Evolutionary conservation across 1,284 basidiomycete species (phyloP).

Genomic region (Trametes sp.): DNA sequence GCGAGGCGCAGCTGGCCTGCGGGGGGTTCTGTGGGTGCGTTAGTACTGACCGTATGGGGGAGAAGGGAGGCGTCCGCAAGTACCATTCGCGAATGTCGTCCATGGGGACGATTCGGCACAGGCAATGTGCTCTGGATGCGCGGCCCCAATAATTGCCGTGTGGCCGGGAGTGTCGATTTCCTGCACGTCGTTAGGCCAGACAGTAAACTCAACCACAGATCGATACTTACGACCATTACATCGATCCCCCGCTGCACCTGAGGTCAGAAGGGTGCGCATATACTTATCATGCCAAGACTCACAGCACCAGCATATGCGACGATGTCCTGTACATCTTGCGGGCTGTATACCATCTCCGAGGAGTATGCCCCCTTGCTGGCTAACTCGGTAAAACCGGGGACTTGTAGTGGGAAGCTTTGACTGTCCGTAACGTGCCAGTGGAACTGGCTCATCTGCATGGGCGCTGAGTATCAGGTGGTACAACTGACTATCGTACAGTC

Average conservation of each 20-base stretch:
- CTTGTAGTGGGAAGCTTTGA: conserved; percentile 77
- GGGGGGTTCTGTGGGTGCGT: conserved; percentile 63
- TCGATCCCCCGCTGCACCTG: conserved; percentile 73
- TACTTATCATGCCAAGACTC: conserved; percentile 35
- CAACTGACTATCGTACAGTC: not conserved
- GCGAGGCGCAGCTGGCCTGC: conserved; percentile 82
- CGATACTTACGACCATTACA: conserved; percentile 58
- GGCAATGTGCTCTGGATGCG: conserved; percentile 77
- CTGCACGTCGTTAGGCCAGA: conserved; percentile 11
- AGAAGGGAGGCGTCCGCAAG: not conserved
- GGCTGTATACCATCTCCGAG: conserved; percentile 60
- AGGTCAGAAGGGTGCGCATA: not conserved
- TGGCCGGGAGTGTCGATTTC: conserved; percentile 83
- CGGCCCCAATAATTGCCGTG: conserved; percentile 68
- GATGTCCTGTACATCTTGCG: conserved; percentile 66
- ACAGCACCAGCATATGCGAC: conserved; percentile 76
- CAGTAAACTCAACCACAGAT: too few relatives aligned
- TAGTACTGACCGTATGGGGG: not conserved
- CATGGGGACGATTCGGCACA: conserved; percentile 72
- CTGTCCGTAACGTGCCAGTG: conserved; percentile 84
- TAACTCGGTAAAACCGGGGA: conserved; percentile 69
- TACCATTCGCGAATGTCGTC: conserved; percentile 66
- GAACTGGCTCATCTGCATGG: conserved; percentile 63
- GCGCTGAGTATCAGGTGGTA: conserved; percentile 28
- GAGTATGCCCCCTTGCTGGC: conserved; percentile 74